These are phyloP conservation scores for Saraca asoca DNA, from an alignment of 331 rosid genomes.

Conservation along the genomic window DNA sequence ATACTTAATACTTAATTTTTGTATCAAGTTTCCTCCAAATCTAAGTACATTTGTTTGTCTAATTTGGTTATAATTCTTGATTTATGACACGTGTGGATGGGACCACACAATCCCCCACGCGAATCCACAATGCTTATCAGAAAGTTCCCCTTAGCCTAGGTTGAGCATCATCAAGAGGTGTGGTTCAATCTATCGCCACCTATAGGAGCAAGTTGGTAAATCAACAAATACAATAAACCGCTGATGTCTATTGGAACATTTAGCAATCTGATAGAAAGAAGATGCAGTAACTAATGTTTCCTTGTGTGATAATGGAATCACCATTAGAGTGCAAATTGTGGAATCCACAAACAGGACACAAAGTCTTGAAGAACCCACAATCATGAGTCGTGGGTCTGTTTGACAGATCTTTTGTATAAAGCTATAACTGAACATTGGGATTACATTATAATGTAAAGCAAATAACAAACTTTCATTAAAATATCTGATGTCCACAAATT, in stretches of 20 bases:
- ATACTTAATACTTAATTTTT: no score
- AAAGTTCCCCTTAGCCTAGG: conserved; percentile 64
- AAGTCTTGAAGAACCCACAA: no score
- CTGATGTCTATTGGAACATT: not conserved
- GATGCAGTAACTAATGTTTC: conserved; percentile 13
- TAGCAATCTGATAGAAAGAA: not conserved
- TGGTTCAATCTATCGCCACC: conserved; percentile 96
- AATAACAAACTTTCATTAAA: not conserved
- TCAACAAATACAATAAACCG: not conserved
- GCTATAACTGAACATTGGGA: no score
- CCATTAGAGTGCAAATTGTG: no score
- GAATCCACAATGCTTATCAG: conserved; percentile 62
- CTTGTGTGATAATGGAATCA: no score
- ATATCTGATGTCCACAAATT: conserved; percentile 91
- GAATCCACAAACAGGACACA: no score
- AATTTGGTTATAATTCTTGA: no score
- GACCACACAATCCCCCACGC: conserved; percentile 83
- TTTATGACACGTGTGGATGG: conserved; percentile 79
- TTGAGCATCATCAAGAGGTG: conserved; percentile 91
- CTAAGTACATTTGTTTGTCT: no score
- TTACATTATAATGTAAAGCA: no score
- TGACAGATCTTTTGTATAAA: no score
- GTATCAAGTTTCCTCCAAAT: no score
- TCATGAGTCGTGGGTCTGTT: no score
- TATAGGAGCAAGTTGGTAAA: conserved; percentile 39